Evolutionary conservation across 1,284 basidiomycete genomes (phyloP).

Genomic region (Pseudozyma pruni): DNA sequence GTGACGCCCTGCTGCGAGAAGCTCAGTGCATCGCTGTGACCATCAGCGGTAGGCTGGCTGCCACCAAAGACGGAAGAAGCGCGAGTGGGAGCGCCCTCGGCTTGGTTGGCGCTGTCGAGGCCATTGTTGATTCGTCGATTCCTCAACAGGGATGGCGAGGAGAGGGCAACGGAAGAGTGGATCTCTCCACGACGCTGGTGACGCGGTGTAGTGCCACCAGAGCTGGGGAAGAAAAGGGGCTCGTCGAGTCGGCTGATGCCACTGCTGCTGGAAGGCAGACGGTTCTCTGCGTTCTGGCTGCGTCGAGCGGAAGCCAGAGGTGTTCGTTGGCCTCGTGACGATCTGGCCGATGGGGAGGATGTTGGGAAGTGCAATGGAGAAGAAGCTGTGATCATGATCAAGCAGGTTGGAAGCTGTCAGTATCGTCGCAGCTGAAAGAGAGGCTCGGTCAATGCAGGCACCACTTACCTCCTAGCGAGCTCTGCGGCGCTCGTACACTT

Average conservation of each 20-base stretch:
- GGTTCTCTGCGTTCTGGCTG: constrained; percentile 37
- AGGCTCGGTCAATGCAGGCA: not conserved
- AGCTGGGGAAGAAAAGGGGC: constrained; percentile 66
- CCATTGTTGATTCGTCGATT: constrained; percentile 23
- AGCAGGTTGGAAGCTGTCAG: not conserved
- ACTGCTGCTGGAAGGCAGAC: constrained; percentile 50
- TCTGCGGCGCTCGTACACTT: constrained; percentile 20
- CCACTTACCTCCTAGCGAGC: constrained; percentile 43
- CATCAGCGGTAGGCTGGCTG: constrained; percentile 75
- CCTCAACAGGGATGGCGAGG: constrained; percentile 53
- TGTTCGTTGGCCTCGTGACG: constrained; percentile 45
- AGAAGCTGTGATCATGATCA: constrained; percentile 27
- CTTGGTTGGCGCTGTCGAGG: constrained; percentile 10
- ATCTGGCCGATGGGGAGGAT: constrained; percentile 58
- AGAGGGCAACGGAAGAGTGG: constrained; percentile 54
- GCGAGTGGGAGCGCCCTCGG: constrained; percentile 21
- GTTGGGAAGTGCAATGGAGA: constrained; percentile 63
- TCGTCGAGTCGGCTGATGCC: constrained; percentile 45
- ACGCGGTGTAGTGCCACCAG: constrained; percentile 58
- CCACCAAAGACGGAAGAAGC: constrained; percentile 83
- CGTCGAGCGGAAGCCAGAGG: constrained; percentile 31
- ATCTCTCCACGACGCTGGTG: constrained; percentile 63
- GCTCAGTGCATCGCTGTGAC: constrained; percentile 73
- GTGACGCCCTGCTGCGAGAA: constrained; percentile 56
- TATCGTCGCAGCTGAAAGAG: not conserved